Evolutionary conservation across 2,329 filamentous ascomycete genomes (phyloP), one percentile per base, ranked within the genome.

Genomic region (Hypoxylon sp.): DNA sequence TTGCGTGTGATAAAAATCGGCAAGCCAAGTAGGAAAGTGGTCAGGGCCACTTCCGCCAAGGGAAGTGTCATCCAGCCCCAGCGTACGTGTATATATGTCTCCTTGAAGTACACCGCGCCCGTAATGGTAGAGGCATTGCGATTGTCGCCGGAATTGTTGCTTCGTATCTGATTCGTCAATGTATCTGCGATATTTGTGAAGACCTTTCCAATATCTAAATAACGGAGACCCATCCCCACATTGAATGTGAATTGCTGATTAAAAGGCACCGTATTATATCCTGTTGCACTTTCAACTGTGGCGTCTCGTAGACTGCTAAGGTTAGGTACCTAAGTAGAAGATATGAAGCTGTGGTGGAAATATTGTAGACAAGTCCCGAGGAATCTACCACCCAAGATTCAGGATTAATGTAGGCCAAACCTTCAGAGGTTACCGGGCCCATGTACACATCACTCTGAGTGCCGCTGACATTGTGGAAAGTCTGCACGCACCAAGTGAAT

Each of bases 51-150:
- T 23, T 72, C 71, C 1, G 28, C 49, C 3, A 72, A 49, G n/a
- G 71, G 71, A 2, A 74, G 49, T 7, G 59, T 36, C 48, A 71
- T 48, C 68, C 67, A 72, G 14, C 23, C 52, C 65, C 68, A 69
- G 13, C 61, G 61, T 5, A 72, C 65, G 28, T 68, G 58, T 46
- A 72, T 69, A 30, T 72, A 71, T 13, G 71, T 68, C 57, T 69
- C 71, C 11, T 67, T 45, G 53, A 64, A 66, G 25, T 65, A 63
- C 7, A 69, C 69, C 3, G 11, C 23, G 2, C 67, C 69, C 1
- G 19, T 23, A 10, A 51, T 32, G 6, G 10, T 50, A 2, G 69
- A 60, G 9, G 69, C 58, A 21, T 66, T 65, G 14, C 48, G 28
- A 49, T 72, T 74, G 52, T 72, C 69, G 10, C 71, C 67, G 3